Evolutionary conservation across 768 basidiomycete species (phyloP).

Genomic region (Royoungia palumana): DNA sequence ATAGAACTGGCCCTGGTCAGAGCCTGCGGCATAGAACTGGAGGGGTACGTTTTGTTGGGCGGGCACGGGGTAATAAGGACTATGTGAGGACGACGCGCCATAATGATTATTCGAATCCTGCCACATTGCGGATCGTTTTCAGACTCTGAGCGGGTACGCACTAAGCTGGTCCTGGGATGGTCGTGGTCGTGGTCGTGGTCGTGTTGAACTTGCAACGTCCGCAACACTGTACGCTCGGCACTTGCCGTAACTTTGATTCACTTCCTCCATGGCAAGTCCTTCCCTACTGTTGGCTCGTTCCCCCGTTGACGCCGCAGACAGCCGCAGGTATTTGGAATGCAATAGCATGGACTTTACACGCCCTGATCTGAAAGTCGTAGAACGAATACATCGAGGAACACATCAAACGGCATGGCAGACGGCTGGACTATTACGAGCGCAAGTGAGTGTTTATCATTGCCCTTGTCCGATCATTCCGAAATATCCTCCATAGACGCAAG

Average conservation of each 20-base stretch:
- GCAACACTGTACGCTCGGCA: conserved; percentile 18
- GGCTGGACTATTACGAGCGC: conserved; percentile 93
- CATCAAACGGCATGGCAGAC: conserved; percentile 93
- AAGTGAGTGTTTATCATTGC: conserved; percentile 54
- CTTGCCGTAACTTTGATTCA: conserved; percentile 20
- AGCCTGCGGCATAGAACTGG: conserved; percentile 72
- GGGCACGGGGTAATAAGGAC: conserved; percentile 47
- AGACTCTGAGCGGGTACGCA: not conserved
- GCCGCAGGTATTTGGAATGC: conserved; percentile 57
- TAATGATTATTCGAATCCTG: conserved; percentile 64
- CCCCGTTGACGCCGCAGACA: conserved; percentile 29
- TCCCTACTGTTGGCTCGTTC: not conserved
- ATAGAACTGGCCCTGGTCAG: conserved; percentile 59
- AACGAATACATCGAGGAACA: conserved; percentile 99
- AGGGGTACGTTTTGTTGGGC: conserved; percentile 58
- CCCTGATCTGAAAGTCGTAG: conserved; percentile 39
- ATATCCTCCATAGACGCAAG: conserved; percentile 57
- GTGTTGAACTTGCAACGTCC: conserved; percentile 5
- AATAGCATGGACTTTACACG: not conserved
- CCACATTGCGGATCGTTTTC: conserved; percentile 53
- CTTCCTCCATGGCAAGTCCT: conserved; percentile 26
- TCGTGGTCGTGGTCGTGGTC: conserved; percentile 12
- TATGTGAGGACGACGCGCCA: conserved; percentile 55
- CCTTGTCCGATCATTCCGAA: not conserved
- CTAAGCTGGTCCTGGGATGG: too few relatives aligned